Base-by-base conservation (phyloP, 148 eudicot species). In the Silene conica region DNA sequence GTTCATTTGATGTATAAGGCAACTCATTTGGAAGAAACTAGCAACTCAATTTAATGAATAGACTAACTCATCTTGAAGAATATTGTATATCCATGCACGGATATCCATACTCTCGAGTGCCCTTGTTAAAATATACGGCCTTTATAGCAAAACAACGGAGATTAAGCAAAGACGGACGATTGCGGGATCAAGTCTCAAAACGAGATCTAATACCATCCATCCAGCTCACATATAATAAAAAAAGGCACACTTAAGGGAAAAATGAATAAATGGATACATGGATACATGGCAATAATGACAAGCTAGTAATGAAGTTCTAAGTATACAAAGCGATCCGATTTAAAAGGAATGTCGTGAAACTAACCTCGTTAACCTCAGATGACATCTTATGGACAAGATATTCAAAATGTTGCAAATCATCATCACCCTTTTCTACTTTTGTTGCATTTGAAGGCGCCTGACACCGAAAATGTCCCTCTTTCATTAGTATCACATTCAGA, bases 361-460 rank as follows among this genome's bases (percentile, higher is more conserved):
- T 56, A 41, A 78, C 80, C 80, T 65, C 14, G 5, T 43, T 22
- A 65, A 72, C 67, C 28, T 72, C 67, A 38, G 25, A 20, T 12
- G 71, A 55, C 31, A 72, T 54, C 71, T 43, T 67, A 72, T 56
- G 57, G 28, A 78, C 52, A 52, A 19, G 46, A 72, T 43, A 3
- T 41, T 57, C 57, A 14, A 55, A 72, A 55, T 20, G 66, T 43
- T 78, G 46, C 66, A 71, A 22, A 16, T 65, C 72, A 43, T 57
- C 76, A 72, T 65, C 23, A 26, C 13, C 14, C 4, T 14, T 52
- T 14, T 8, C 26, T 21, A 15, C 74, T 20, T 7, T 46, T 10
- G 11, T 25, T 45, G 23, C 57, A 63, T 71, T 71, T 22, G 46
- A 63, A 77, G 75, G 70, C 25, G 26, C 70, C 80, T 77, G 25